A percentile compares a stretch with the other conserved stretches of the same genome.
phyloP scores from a whole-genome alignment of 768 basidiomycete species.

The Tylopilus subfusipes region DNA sequence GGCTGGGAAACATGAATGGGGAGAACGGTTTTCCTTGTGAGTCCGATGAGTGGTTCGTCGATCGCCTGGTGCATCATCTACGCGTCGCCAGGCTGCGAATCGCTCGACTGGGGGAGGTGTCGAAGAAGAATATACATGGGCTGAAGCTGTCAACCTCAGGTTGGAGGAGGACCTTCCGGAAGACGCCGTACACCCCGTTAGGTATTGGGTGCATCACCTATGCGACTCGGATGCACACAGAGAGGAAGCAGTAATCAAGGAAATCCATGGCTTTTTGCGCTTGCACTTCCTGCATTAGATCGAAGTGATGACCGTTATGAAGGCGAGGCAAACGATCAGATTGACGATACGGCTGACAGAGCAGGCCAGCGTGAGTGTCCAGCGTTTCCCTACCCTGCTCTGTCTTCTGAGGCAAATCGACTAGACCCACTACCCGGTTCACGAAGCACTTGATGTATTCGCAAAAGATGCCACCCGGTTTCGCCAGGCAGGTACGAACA shows the following conservation, averaged over 20 bases:
- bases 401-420: background rate
- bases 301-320: conserved; percentile 31
- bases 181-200: conserved; percentile 25
- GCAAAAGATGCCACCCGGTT: conserved; percentile 29
- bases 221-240: conserved; percentile 9
- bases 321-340: conserved; percentile 31
- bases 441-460: conserved; percentile 19
- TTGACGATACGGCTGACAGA: conserved; percentile 23
- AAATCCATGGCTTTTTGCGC: conserved; percentile 19
- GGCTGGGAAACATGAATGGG: conserved; percentile 21
- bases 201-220: conserved; percentile 30
- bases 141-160: conserved; percentile 18
- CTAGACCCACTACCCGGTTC: conserved; percentile 12
- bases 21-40: conserved; percentile 22
- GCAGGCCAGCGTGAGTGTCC: conserved; percentile 23
- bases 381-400: background rate
- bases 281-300: conserved; percentile 34
- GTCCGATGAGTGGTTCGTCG: conserved; percentile 31
- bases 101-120: conserved; percentile 4
- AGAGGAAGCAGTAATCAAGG: conserved; percentile 9
- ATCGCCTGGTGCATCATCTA: conserved; percentile 20
- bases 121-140: conserved; percentile 28
- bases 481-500: conserved; percentile 33
- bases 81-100: conserved; percentile 28
- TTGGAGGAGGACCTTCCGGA: conserved; percentile 21